Base-by-base conservation (phyloP, 2,329 filamentous ascomycete genomes). In the Colletotrichum navitas region DNA sequence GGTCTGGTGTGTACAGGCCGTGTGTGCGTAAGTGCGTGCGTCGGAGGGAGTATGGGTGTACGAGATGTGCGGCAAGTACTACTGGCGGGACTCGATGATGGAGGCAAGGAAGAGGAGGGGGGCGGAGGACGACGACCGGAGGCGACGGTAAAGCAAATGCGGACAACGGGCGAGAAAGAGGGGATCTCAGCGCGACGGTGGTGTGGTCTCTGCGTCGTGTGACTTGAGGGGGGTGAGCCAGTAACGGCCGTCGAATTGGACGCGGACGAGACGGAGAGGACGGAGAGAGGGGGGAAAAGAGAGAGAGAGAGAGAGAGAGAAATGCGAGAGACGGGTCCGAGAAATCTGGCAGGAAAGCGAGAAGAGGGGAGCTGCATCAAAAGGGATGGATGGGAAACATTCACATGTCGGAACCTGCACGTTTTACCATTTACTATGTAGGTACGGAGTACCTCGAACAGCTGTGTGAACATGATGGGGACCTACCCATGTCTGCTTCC, bases 131-230 rank as follows among this genome's bases (percentile, higher is more conserved):
- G 18, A 36, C n/a, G 32, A 49, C 59, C 29, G 58, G 41, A 68
- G 34, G 64, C 16, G 43, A 64, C 54, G 45, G 54, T 60, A 66
- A 69, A 66, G 47, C 66, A 66, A 54, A 67, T 49, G 68, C 63
- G 68, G 49, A 56, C 55, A 32, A 71, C 68, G 41, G 63, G 36
- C 59, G 36, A 63, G 65, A 60, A 54, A 66, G 59, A 59, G 58
- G 68, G 51, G 47, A 63, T 66, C 43, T n/a, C 56, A 32, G 51
- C 45, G 68, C 59, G 64, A 45, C 59, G 39, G 68, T 71, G 65
- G 65, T 71, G 64, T 71, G 68, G 52, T 68, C 59, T 59, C 59
- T 56, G 54, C 52, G 68, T 34, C 47, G 45, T 54, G 59, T 71
- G 68, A 65, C 68, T 64, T 68, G 52, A 32, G 8, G 49, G 32